These are phyloP conservation scores for Penstemon eatonii DNA, from an alignment of 257 asterid genomes.

Conservation along the genomic window DNA sequence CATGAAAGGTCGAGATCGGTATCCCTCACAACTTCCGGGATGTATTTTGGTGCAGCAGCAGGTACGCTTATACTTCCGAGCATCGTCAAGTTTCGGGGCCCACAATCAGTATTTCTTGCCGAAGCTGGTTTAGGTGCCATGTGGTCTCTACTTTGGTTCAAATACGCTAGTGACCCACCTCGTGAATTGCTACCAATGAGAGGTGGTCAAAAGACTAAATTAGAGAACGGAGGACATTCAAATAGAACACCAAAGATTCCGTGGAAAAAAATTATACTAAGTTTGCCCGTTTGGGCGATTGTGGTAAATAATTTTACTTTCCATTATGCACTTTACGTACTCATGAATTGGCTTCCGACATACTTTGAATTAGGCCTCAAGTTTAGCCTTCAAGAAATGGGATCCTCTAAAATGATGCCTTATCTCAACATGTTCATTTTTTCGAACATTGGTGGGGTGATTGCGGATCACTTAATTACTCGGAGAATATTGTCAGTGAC, in stretches of 20 bases:
- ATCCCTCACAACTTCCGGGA: conserved; percentile 88
- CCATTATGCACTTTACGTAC: conserved; percentile 89
- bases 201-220: conserved; percentile 44
- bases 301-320: conserved; percentile 83
- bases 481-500: conserved; percentile 63
- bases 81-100: conserved; percentile 69
- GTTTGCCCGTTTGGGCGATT: conserved; percentile 91
- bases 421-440: conserved; percentile 86
- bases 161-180: conserved; percentile 76
- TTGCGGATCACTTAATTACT: conserved; percentile 77
- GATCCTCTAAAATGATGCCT: conserved; percentile 93
- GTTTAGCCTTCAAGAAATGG: conserved; percentile 91
- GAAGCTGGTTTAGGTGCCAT: conserved; percentile 79
- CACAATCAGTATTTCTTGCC: conserved; percentile 74
- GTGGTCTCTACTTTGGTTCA: conserved; percentile 86
- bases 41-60: conserved; percentile 88
- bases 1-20: conserved; percentile 88
- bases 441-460: conserved; percentile 86
- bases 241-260: conserved; percentile 51
- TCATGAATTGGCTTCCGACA: conserved; percentile 98
- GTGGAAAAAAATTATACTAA: conserved; percentile 66
- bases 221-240: conserved; percentile 31
- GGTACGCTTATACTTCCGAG: conserved; percentile 85
- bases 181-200: conserved; percentile 63
- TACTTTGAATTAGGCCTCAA: conserved; percentile 83